These are phyloP conservation scores for Naganishia sp. DNA, from an alignment of 1,284 basidiomycete genomes.

Conservation along the genomic window DNA sequence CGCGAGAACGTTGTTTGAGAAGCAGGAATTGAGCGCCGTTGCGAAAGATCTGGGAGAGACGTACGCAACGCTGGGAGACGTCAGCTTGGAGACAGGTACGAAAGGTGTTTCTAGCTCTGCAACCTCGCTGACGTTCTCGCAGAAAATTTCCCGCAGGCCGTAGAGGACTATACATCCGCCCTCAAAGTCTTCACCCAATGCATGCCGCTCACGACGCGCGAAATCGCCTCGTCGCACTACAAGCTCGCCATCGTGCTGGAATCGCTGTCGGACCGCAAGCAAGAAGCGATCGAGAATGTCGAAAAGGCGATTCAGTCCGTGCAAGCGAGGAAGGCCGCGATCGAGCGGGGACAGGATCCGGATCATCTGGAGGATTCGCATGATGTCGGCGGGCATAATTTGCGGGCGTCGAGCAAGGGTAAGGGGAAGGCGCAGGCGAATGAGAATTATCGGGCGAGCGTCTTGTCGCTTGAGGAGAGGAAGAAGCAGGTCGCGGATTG, in stretches of 20 bases:
- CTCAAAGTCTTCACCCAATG: slow-evolving; percentile 69
- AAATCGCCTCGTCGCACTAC: slow-evolving; percentile 85
- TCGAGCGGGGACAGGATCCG: slow-evolving; percentile 58
- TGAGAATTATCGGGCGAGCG: slow-evolving; percentile 41
- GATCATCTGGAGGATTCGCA: slow-evolving; percentile 52
- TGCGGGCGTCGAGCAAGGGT: slow-evolving; percentile 58
- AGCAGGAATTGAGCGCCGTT: slow-evolving; percentile 54
- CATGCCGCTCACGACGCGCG: slow-evolving; percentile 74
- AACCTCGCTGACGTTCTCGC: slow-evolving; percentile 23
- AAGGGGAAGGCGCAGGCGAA: slow-evolving; percentile 56
- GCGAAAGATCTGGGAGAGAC: slow-evolving; percentile 76
- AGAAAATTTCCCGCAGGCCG: slow-evolving; percentile 93
- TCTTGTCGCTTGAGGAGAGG: slow-evolving; percentile 66
- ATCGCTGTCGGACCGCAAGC: slow-evolving; percentile 69
- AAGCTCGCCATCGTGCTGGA: slow-evolving; percentile 87
- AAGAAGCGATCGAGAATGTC: slow-evolving; percentile 76
- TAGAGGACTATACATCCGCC: slow-evolving; percentile 74
- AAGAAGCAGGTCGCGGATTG: slow-evolving; percentile 76
- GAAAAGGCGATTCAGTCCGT: slow-evolving; percentile 75
- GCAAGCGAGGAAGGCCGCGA: slow-evolving; percentile 65
- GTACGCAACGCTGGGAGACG: slow-evolving; percentile 79
- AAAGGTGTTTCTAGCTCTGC: neutral
- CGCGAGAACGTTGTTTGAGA: slow-evolving; percentile 77
- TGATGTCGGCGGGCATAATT: slow-evolving; percentile 21
- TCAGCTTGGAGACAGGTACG: slow-evolving; percentile 81